Evolutionary conservation across 257 asterid genomes (phyloP).

Genomic region (Fraxinus americana): DNA sequence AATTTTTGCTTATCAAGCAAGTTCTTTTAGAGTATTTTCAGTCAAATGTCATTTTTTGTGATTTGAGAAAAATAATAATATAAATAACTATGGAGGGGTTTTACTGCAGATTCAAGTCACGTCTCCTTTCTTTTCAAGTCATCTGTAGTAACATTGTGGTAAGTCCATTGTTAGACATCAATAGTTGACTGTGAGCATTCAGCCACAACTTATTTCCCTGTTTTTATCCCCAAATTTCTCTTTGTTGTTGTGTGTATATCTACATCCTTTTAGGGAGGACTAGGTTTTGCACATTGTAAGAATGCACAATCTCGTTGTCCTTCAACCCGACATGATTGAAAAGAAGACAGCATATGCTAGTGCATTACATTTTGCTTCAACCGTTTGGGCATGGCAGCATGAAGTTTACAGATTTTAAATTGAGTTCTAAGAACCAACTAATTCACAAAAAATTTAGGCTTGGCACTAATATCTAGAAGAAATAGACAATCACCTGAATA

Average conservation of each 20-base stretch:
- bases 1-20: neutral
- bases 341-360: neutral
- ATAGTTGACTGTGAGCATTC: slow-evolving; percentile 4
- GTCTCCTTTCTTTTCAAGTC: neutral
- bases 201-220: neutral
- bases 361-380: neutral
- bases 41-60: neutral
- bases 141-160: neutral
- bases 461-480: too few relatives aligned
- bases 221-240: neutral
- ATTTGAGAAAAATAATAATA: neutral
- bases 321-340: neutral
- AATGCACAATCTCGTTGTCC: neutral
- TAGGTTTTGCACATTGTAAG: neutral
- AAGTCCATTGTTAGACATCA: neutral
- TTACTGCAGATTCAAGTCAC: neutral
- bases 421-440: neutral
- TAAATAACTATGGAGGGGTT: neutral
- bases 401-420: too few relatives aligned
- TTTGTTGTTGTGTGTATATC: neutral
- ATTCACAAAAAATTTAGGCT: neutral
- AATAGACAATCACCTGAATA: too few relatives aligned
- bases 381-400: neutral
- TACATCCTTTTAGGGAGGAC: neutral
- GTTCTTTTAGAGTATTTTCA: neutral